Evolutionary conservation across 176 grass and related monocot species (phyloP), one percentile per base, ranked within the genome.

Genomic region (Juncus effusus): DNA sequence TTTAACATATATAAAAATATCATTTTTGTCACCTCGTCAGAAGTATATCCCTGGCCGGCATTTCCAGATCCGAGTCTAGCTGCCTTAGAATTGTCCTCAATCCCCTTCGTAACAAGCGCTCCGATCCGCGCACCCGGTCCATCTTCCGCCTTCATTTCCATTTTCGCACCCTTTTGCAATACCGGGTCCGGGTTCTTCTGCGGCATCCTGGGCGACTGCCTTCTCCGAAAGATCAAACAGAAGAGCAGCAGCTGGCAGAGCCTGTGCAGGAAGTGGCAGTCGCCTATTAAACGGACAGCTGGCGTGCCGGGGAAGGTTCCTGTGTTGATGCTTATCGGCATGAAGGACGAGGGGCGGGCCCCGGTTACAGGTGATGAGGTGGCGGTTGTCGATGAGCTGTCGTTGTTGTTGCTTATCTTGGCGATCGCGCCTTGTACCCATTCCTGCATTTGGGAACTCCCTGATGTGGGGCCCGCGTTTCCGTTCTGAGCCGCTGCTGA

Each of bases 381-480:
- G 51, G 83, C 73, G 59, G 80, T 84, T 28, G 44, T 0, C 38
- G 83, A 73, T 82, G 85, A 78, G 76, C 85, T 89, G 84, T 99
- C 94, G 70, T 78, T 54, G 62, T 86, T 99, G 69, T 93, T 99
- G 63, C 88, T 99, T 59, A 99, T 93, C 59, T 99, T 99, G 79
- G 94, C 88, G 59, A 99, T 89, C 47, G 94, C 94, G 69, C 94
- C 94, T 84, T 99, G 94, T 47, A 99, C 94, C 94, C 94, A 99
- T 37, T 91, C 94, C 83, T 99, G 94, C 94, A 99, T 99, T 76
- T 99, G 94, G 70, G 94, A 89, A 61, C 56, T 92, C 19, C 94
- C 94, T 58, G 82, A 76, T 3, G 94, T 36, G 40, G 74, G 78
- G 8, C 39, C 68, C 13, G 54, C 68, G 90, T 66, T 78, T 76